Conservation (phyloP, 192 early-diverging fungal genomes). For the Rhizoclosmatium globosum region DNA sequence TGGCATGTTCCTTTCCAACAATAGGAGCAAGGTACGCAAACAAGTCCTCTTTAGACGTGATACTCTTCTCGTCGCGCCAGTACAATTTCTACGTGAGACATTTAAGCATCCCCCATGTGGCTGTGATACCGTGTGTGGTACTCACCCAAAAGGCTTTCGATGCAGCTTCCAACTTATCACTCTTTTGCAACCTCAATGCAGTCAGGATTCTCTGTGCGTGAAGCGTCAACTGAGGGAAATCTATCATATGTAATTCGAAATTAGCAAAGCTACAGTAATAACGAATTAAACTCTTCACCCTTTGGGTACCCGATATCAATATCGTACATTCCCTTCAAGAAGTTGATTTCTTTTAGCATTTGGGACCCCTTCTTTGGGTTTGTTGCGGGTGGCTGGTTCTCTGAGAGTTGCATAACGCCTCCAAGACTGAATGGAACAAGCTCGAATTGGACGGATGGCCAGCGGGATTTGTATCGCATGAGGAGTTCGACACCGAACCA, state of each 20-base stretch:
- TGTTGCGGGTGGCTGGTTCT: constrained; percentile 52
- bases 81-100: constrained; percentile 28
- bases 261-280: background rate
- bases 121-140: background rate
- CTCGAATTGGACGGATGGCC: constrained; percentile 38
- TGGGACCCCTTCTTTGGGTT: constrained; percentile 45
- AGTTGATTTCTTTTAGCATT: constrained; percentile 38
- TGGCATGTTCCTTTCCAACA: constrained; percentile 11
- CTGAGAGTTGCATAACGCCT: constrained; percentile 43
- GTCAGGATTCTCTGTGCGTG: constrained; percentile 44
- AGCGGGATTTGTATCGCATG: constrained; percentile 33
- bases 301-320: constrained; percentile 25
- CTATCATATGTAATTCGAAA: background rate
- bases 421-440: constrained; percentile 51
- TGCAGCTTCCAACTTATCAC: constrained; percentile 30
- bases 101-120: background rate
- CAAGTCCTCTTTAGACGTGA: constrained; percentile 23
- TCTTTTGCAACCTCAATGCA: constrained; percentile 37
- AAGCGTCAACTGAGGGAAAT: constrained; percentile 46
- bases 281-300: background rate
- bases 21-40: constrained; percentile 31
- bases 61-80: constrained; percentile 36
- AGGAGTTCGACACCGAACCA: constrained; percentile 45
- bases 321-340: constrained; percentile 21
- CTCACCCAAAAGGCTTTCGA: constrained; percentile 43